Base-by-base conservation (phyloP, 208 protist species). In the Porcisia hertigi region DNA sequence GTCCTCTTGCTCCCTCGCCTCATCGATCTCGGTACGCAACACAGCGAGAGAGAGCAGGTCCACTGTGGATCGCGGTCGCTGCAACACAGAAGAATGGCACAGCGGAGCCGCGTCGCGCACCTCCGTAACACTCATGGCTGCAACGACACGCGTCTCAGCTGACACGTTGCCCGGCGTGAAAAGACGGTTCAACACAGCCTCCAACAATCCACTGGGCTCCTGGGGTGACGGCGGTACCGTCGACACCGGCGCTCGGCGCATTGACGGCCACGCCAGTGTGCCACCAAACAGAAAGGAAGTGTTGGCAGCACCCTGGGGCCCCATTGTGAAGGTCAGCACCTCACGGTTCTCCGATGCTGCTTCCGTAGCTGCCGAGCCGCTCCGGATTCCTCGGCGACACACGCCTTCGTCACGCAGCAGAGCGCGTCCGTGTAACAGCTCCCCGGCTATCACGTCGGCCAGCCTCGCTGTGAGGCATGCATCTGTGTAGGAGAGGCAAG, bases 81-180 rank as follows among this genome's bases (percentile, higher is more conserved):
- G 59, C 39, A 75, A 60, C 23, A 80, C 59, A 55, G 81, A 85
- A 34, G 77, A 60, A 71, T 80, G 81, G 30, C 30, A 67, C 30
- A 85, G 77, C 47, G 76, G 76, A 5, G 67, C 76, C 23, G 72
- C 64, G 63, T 85, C 81, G n/a, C 76, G 76, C 45, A 78, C 62
- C 67, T 85, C 81, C 45, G 74, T 67, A 8, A 78, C 81, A 69
- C 81, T 78, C 59, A 85, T 52, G 2, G 81, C 81, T 41, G 80
- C 81, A 1, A 69, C 49, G 30, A 54, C 39, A 55, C 52, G 23
- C 12, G 14, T 57, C 39, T 54, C 30, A 11, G 41, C 43, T 18
- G 36, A 57, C 4, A 53, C 36, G 49, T 23, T 25, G 6, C 30
- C 58, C 25, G 45, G 20, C 45, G 20, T 14, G 58, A 80, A 85